phyloP scores from a whole-genome alignment of 2,329 filamentous ascomycete species.

The Talaromyces sp. region DNA sequence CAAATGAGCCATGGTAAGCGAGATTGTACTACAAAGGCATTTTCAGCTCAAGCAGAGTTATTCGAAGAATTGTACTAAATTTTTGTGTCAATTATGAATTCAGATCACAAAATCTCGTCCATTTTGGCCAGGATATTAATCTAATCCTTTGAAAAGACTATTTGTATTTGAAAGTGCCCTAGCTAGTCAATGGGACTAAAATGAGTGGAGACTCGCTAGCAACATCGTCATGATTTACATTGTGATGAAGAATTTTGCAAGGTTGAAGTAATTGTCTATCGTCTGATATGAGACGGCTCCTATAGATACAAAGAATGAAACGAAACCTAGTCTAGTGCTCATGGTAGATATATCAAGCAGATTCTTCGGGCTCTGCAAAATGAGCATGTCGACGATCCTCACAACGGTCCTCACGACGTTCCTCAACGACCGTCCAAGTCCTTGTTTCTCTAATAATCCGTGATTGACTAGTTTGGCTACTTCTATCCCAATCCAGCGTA shows the following conservation, averaged over 20 bases:
- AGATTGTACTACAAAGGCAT: not conserved
- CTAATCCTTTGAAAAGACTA: not conserved
- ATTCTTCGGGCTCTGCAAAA: not conserved
- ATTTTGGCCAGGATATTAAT: not conserved
- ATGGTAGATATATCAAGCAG: not conserved
- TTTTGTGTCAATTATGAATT: not conserved
- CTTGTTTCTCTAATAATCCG: constrained; percentile 28
- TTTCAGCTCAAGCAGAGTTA: not conserved
- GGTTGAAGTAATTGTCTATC: not conserved
- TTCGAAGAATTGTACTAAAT: not conserved
- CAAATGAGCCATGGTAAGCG: not conserved
- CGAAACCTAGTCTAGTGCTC: not conserved
- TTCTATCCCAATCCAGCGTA: constrained; percentile 22
- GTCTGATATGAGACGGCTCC: not conserved
- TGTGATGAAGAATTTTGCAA: not conserved
- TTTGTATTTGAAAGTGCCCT: not conserved
- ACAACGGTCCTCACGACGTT: constrained; percentile 17
- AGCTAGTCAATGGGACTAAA: not conserved
- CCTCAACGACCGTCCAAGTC: constrained; percentile 25
- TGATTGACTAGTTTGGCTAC: constrained; percentile 27
- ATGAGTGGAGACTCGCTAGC: not conserved
- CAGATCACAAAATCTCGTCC: not conserved
- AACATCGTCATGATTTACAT: not conserved
- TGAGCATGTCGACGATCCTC: constrained; percentile 17
- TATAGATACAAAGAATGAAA: not conserved